Base-by-base conservation (phyloP, 2,329 filamentous ascomycete species). In the Thielaviopsis punctulata region DNA sequence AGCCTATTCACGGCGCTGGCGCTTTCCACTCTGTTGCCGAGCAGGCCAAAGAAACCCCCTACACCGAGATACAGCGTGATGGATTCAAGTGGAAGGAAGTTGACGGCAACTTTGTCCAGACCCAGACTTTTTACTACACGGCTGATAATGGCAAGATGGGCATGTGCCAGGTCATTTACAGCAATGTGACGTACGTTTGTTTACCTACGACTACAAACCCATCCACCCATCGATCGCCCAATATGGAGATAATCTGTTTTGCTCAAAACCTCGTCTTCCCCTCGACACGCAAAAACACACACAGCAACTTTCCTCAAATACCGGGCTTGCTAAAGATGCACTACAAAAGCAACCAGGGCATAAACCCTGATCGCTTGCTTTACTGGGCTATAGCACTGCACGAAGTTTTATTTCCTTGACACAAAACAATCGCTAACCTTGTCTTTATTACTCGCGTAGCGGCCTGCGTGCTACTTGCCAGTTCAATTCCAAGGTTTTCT, bases 401-500 rank as follows among this genome's bases (percentile, higher is more conserved):
- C 13, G 9, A 18, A 9, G 36, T 18, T 18, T 41, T 19, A 19
- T 9, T 18, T 15, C 36, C n/a, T 19, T 15, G 18, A 19, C n/a
- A 9, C 7, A 47, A 41, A 25, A 25, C 21, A 46, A 9, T 9
- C 21, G 47, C 47, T 48, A 33, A 44, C 36, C 33, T 25, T 12
- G 30, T 43, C n/a, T 43, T 36, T 44, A 8, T 1, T 43, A 43
- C 18, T 54, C 33, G 24, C 45, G 18, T 63, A 95, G 89, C 60
- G 89, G 90, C 65, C 79, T 98, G 58, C 84, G 84, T 61, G 89
- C 84, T 44, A 98, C 90, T 23, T 82, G 79, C 64, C 90, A 96
- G 69, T 95, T 96, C 77, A 95, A 86, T 72, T 79, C 77, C 67
- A 96, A 96, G 73, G 76, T 96, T 66, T 93, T 90, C 71, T 85